Base-by-base conservation (phyloP, 176 grass and related monocot species). In the Raddia guianensis region DNA sequence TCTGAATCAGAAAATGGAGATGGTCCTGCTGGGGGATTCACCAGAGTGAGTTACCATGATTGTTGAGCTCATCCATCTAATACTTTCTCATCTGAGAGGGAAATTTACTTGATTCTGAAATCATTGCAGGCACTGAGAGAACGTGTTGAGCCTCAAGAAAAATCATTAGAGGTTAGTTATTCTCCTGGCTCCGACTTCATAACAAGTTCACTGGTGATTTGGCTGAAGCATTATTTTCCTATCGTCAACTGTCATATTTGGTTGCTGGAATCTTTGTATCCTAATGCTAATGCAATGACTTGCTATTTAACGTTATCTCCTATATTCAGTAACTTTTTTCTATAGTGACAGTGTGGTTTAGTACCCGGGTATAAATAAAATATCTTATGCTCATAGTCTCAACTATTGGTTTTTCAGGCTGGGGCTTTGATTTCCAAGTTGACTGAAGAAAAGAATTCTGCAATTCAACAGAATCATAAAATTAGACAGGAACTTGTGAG, bases 401-500 rank as follows among this genome's bases (percentile, higher is more conserved):
- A 50, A 66, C 7, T 71, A 40, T 86, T 80, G 58, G 15, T 14
- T 6, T 72, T 78, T 45, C 59, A 94, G 92, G 75, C 86, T 84
- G 86, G 83, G 70, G 86, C 70, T 66, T 74, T 94, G 83, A 86
- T 94, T 69, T 80, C 75, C n/a, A 91, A 86, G 48, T 78, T 94
- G 72, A 89, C 80, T 0, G 86, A 94, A 80, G 92, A 94, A 73
- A 91, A 87, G 87, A 89, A 89, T 56, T 82, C 79, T 35, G 92
- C 89, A 27, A 91, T 88, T 83, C 92, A 94, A 81, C 79, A 83
- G 70, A 94, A 91, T 81, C 86, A 86, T 59, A 81, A 78, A 81
- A 87, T 94, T 73, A 80, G 86, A 82, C 89, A 91, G 71, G 92
- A 94, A 86, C 83, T 90, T 65, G 83, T 86, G 75, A 90, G 88